A percentile compares a stretch with the other conserved stretches of the same genome.
phyloP scores from a whole-genome alignment of 2,329 filamentous ascomycete genomes.

The Paramyrothecium roridum region DNA sequence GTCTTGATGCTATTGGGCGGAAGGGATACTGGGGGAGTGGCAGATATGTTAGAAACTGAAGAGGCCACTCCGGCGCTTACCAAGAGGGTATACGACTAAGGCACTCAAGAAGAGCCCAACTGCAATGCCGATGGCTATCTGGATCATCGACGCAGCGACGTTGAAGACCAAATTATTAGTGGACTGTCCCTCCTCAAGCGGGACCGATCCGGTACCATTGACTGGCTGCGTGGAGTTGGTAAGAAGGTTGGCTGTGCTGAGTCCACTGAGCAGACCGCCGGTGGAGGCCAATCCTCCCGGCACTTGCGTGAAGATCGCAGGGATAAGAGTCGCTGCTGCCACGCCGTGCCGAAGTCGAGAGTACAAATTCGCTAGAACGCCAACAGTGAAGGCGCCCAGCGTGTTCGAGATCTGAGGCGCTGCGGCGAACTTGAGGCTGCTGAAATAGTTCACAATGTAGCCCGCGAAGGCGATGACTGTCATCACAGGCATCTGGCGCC shows the following conservation, averaged over 20 bases:
- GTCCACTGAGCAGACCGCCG: slow-evolving; percentile 41
- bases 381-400: slow-evolving; percentile 72
- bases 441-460: slow-evolving; percentile 75
- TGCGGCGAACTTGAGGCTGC: slow-evolving; percentile 59
- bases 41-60: slow-evolving; percentile 38
- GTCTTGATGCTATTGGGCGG: too few species aligned
- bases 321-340: slow-evolving; percentile 42
- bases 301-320: slow-evolving; percentile 46
- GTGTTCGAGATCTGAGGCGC: slow-evolving; percentile 76
- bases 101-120: slow-evolving; percentile 48
- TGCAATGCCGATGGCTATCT: slow-evolving; percentile 50
- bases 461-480: slow-evolving; percentile 68
- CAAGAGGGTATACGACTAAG: slow-evolving; percentile 45
- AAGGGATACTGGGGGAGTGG: too few species aligned
- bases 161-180: slow-evolving; percentile 38
- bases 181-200: slow-evolving; percentile 12
- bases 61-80: slow-evolving; percentile 45
- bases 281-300: slow-evolving; percentile 45
- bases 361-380: slow-evolving; percentile 74
- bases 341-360: slow-evolving; percentile 56
- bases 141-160: slow-evolving; percentile 47
- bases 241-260: slow-evolving; percentile 40
- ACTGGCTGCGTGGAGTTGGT: slow-evolving; percentile 32
- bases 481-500: slow-evolving; percentile 78
- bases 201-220: slow-evolving; percentile 29